Base-by-base conservation (phyloP, 768 basidiomycete species). In the Phylloporus sp. region DNA sequence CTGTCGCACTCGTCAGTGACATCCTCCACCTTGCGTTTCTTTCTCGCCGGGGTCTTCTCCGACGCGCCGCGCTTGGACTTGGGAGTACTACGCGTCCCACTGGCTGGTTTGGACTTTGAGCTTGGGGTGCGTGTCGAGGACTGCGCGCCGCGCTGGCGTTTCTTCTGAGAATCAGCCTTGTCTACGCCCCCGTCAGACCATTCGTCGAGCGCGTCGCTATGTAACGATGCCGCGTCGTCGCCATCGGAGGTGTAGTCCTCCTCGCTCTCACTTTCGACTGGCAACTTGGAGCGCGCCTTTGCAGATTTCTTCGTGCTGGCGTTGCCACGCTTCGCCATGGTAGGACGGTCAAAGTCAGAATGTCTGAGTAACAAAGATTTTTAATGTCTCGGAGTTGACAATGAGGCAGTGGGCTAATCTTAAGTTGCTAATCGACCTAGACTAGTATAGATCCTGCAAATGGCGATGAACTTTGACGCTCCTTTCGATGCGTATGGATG, bases 131-230 rank as follows among this genome's bases (percentile, higher is more conserved):
- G 67, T 44, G 64, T 66, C 11, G 71, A 54, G 18, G 68, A 45
- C 4, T 61, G 64, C 57, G 55, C 51, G 47, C 52, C 49, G 40
- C 53, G 66, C 18, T 36, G 54, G 31, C 64, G 62, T 49, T 65
- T 61, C 50, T 60, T 62, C 28, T 28, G 54, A 2, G 36, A 24
- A 39, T 49, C 35, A 4, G 50, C 28, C 35, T 50, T 44, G 11
- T 3, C 24, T 13, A 56, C 57, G 11, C 59, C 50, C 16, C 49
- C 52, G 45, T 70, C 62, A 35, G 68, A 66, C 29, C 71, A 73
- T 15, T 74, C 70, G 53, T 80, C 79, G 38, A 80, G 63, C 38
- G 72, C 73, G 53, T 79, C 77, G 49, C 77, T 79, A 52, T 77
- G 67, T 11, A 70, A 29, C 13, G 66, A 68, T 31, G 36, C 31